Evolutionary conservation across 225 moss, liverwort and hornwort genomes (phyloP), one percentile per base, ranked within the genome.

Genomic region (Thuidium tamariscinum): DNA sequence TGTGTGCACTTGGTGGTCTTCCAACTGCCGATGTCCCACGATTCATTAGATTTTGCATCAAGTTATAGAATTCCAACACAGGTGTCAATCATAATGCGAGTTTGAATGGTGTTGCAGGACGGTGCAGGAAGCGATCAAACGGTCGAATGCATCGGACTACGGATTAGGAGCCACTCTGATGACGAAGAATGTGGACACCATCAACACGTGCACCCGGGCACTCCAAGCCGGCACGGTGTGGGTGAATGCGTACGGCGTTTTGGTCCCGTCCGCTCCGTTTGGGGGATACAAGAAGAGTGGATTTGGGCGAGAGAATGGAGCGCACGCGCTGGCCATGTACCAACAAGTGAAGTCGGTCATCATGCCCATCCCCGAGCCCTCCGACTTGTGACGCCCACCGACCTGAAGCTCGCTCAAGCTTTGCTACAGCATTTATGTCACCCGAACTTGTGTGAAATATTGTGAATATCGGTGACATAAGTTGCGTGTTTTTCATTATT

Each of bases 331-430:
- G 81, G 87, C 91, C 13, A 63, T 87, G 60, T 94, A 94, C 74
- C 92, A 92, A 39, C 94, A 94, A 90, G 94, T 94, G 56, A 94
- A 94, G 86, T 91, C 91, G 5, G 92, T 94, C 57, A 91, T 94
- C 44, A 91, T 91, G 30, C 94, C 92, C 37, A 86, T 94, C 64
- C 39, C 77, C 19, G 87, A 89, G 21, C 89, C 92, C 63, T 30
- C 91, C 0, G 83, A 89, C 82, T 54, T 94, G 88, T 92, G 77
- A 89, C 46, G 20, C 39, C 27, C 4, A 15, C 2, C 4, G 15
- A 9, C 56, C 21, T n/a, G 6, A 44, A 14, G 18, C 57, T 57
- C 11, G 19, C 55, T 78, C n/a, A n/a, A n/a, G n/a, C n/a, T n/a
- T n/a, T 37, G 77, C 16, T 39, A 59, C 32, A 30, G 59, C 44